Conservation (phyloP, 2,329 filamentous ascomycete species). For the Cladosporium austrohemisphaericum region DNA sequence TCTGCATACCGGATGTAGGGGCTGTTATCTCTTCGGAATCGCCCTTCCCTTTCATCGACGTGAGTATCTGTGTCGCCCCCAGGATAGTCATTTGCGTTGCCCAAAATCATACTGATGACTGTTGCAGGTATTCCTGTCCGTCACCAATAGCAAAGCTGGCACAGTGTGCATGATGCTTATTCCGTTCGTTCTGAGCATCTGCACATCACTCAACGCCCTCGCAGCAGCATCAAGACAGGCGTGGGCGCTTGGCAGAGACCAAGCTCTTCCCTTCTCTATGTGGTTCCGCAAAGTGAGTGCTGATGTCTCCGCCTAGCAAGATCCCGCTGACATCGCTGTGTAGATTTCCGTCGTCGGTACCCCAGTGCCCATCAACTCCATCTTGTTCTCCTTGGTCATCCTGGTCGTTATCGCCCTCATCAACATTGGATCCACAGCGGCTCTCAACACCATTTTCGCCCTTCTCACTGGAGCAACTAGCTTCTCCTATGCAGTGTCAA, state of each 20-base stretch:
- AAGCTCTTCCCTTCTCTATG: background rate
- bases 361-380: conserved; percentile 22
- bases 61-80: background rate
- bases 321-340: too few relatives aligned
- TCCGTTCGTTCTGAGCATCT: background rate
- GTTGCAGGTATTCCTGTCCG: background rate
- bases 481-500: conserved; percentile 35
- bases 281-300: background rate
- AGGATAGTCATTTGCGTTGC: background rate
- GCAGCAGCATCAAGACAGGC: background rate
- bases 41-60: conserved; percentile 1
- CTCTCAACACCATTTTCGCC: background rate
- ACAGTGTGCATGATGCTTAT: background rate
- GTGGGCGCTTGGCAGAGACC: background rate
- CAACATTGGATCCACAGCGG: conserved; percentile 17
- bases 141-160: background rate
- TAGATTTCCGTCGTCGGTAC: background rate
- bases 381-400: conserved; percentile 23
- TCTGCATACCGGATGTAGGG: background rate
- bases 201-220: background rate
- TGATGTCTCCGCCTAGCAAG: background rate
- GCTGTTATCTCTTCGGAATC: background rate
- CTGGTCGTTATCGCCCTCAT: conserved; percentile 24
- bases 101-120: background rate
- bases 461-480: background rate